These are phyloP conservation scores for Candida boleticola DNA, from an alignment of 805 yeast species.

Conservation along the genomic window DNA sequence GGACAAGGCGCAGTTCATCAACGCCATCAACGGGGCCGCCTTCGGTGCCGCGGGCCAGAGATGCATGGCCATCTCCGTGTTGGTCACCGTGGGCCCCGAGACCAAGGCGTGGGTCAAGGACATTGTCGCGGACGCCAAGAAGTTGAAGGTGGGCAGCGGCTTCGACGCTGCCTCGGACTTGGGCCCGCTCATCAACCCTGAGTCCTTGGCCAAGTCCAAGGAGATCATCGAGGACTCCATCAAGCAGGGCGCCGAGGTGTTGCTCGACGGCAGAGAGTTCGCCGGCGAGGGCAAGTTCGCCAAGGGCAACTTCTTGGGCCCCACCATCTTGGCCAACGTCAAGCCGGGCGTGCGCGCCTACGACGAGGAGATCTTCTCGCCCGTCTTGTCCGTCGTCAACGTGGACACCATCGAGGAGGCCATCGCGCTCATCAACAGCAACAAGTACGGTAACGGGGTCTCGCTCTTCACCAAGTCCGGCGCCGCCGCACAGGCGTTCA, in stretches of 20 bases:
- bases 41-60: conserved; percentile 87
- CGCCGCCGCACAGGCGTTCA: conserved; percentile 67
- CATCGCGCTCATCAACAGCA: conserved; percentile 56
- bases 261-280: conserved; percentile 62
- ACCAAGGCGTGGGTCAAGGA: conserved; percentile 63
- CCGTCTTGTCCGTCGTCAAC: conserved; percentile 62
- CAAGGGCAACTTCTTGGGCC: conserved; percentile 70
- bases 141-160: conserved; percentile 62
- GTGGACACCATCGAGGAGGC: conserved; percentile 68
- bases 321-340: conserved; percentile 61
- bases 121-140: conserved; percentile 54
- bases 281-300: conserved; percentile 32
- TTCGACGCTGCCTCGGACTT: conserved; percentile 60
- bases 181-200: conserved; percentile 72
- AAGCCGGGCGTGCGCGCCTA: conserved; percentile 70
- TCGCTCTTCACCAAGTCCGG: conserved; percentile 71
- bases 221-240: conserved; percentile 55
- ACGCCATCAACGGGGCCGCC: conserved; percentile 70
- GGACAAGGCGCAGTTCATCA: conserved; percentile 58
- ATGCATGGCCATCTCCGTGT: conserved; percentile 74
- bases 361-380: conserved; percentile 77
- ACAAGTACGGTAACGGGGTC: conserved; percentile 67
- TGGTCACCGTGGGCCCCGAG: conserved; percentile 64
- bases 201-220: conserved; percentile 51
- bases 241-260: conserved; percentile 59